Conservation (phyloP, 1,284 basidiomycete genomes). For the Cerioporus squamosus region DNA sequence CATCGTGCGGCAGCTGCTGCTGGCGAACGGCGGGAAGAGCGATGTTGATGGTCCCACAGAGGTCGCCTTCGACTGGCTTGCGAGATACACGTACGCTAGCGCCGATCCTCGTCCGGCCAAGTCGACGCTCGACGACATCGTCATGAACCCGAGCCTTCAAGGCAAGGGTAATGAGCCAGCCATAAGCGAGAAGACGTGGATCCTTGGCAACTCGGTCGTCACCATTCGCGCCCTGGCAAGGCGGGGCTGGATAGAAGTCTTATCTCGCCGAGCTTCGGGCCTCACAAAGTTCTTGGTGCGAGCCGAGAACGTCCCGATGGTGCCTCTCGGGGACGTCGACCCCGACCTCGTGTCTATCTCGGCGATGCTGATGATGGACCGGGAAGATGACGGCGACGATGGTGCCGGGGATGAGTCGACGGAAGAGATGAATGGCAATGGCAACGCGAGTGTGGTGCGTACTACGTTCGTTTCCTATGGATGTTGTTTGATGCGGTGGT, state of each 20-base stretch:
- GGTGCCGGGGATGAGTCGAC: neutral
- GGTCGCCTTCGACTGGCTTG: conserved; percentile 98
- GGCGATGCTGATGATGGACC: conserved; percentile 76
- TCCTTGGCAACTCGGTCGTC: conserved; percentile 86
- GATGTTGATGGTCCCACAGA: conserved; percentile 90
- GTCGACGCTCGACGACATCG: conserved; percentile 79
- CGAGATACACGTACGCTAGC: conserved; percentile 93
- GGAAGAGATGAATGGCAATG: conserved; percentile 3
- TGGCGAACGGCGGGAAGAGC: conserved; percentile 83
- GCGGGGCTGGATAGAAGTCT: conserved; percentile 90
- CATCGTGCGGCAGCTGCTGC: conserved; percentile 86
- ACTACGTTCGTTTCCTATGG: neutral
- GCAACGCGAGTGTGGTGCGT: conserved; percentile 12
- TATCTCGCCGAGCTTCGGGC: conserved; percentile 89
- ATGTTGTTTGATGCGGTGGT: conserved; percentile 23
- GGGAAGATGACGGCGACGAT: conserved; percentile 31
- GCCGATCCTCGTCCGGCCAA: conserved; percentile 90
- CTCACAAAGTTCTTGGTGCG: conserved; percentile 88
- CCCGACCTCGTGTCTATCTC: conserved; percentile 77
- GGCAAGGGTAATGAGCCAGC: conserved; percentile 42
- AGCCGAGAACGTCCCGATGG: conserved; percentile 88
- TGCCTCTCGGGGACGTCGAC: conserved; percentile 81
- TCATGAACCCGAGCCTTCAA: conserved; percentile 54
- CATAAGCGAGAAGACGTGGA: conserved; percentile 78
- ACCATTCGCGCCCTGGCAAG: conserved; percentile 80